These are phyloP conservation scores for Pelomyxa schiedti DNA, from an alignment of 78 protist species.

Conservation along the genomic window DNA sequence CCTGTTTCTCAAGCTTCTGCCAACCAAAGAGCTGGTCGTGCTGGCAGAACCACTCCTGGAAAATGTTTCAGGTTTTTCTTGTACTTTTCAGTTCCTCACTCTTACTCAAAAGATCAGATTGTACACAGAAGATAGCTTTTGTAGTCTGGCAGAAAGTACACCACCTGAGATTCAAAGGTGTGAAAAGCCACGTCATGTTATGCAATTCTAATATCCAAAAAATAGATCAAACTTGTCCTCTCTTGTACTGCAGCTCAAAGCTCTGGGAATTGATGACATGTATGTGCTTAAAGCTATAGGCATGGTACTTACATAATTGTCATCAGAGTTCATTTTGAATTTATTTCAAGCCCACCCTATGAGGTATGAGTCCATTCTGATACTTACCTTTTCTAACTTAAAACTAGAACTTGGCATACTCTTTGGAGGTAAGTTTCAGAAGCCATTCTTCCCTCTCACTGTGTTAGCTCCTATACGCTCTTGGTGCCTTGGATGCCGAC, in stretches of 20 bases:
- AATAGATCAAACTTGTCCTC: slow-evolving; percentile 49
- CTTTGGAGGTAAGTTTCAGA: neutral
- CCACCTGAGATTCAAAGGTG: slow-evolving; percentile 76
- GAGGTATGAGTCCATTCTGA: slow-evolving; percentile 23
- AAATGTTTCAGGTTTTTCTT: slow-evolving; percentile 38
- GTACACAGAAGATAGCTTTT: slow-evolving; percentile 21
- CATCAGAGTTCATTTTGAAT: slow-evolving; percentile 69
- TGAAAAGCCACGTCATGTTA: slow-evolving; percentile 42
- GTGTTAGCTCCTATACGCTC: slow-evolving; percentile 48
- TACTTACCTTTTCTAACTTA: neutral
- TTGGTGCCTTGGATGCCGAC: slow-evolving; percentile 61
- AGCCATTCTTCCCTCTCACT: neutral
- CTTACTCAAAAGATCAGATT: too few species aligned
- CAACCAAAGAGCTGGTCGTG: slow-evolving; percentile 87
- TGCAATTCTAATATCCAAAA: slow-evolving; percentile 71
- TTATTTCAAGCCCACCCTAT: slow-evolving; percentile 69
- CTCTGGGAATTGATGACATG: slow-evolving; percentile 76
- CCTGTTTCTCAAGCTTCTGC: slow-evolving; percentile 61
- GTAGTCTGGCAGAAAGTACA: neutral
- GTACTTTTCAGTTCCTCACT: too few species aligned
- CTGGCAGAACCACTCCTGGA: slow-evolving; percentile 80
- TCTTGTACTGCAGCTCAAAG: slow-evolving; percentile 62
- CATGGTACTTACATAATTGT: too few species aligned
- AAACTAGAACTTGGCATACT: neutral
- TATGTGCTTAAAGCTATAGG: too few species aligned